Evolutionary conservation across 139 green algal genomes (phyloP).

Genomic region (Chlorella sorokiniana): DNA sequence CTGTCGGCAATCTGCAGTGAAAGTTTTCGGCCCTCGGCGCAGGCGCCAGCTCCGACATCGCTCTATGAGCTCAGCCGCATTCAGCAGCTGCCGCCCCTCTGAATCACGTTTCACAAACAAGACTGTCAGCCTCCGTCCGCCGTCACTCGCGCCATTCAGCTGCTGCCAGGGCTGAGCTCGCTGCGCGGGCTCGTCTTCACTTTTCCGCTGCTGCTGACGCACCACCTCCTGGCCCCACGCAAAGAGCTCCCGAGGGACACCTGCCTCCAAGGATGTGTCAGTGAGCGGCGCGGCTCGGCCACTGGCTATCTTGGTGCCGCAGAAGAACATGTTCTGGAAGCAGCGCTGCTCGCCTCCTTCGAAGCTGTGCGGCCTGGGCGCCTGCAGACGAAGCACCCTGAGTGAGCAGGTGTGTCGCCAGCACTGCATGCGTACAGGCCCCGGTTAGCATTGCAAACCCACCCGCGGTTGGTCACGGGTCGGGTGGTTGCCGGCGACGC

Average conservation of each 20-base stretch:
- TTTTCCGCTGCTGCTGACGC: background rate
- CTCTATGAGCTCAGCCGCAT: background rate
- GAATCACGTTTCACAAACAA: background rate
- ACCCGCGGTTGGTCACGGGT: too few relatives aligned
- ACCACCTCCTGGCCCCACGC: slow-evolving; percentile 6
- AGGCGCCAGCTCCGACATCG: background rate
- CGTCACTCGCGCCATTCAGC: background rate
- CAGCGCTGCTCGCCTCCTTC: slow-evolving; percentile 26
- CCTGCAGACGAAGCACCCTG: background rate
- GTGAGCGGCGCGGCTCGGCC: background rate
- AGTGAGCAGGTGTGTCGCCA: background rate
- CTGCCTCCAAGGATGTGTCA: background rate
- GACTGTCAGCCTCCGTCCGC: background rate
- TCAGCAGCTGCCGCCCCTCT: slow-evolving; percentile 3
- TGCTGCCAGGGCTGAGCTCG: background rate
- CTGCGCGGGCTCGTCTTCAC: background rate
- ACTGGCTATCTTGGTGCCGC: background rate
- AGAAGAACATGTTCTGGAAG: slow-evolving; percentile 9
- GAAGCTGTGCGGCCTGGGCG: background rate
- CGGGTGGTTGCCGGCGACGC: background rate
- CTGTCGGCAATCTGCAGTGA: background rate
- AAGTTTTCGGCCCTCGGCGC: background rate
- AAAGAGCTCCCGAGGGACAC: background rate
- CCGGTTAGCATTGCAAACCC: background rate
- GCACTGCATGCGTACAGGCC: background rate